These are phyloP conservation scores for Gaultheria prostrata DNA, from an alignment of 148 eudicot species.

Conservation along the genomic window DNA sequence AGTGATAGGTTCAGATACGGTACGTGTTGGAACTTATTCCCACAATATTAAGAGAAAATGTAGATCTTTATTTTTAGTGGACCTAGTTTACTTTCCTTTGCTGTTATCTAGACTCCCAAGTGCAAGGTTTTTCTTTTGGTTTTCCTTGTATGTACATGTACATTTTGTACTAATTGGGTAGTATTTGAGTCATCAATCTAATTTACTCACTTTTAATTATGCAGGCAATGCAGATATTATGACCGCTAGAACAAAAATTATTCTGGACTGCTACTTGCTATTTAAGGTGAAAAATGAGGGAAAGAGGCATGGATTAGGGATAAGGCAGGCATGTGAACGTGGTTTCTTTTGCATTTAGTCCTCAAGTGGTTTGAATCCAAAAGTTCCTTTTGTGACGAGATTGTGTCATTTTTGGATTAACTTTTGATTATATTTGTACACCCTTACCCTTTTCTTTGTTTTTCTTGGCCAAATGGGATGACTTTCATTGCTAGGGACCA, in stretches of 20 bases:
- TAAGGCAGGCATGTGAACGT: neutral
- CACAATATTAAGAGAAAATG: neutral
- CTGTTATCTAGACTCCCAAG: neutral
- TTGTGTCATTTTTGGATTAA: neutral
- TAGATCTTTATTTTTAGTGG: neutral
- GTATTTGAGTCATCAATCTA: neutral
- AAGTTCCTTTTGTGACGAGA: neutral
- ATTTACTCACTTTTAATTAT: neutral
- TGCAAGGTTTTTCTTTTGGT: neutral
- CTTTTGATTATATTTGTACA: neutral
- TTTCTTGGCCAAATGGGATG: neutral
- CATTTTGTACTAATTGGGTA: neutral
- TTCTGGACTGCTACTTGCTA: neutral
- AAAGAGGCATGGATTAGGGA: neutral
- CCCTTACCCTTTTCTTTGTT: neutral
- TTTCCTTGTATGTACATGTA: neutral
- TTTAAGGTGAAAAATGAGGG: neutral
- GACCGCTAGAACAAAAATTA: neutral
- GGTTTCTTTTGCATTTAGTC: neutral
- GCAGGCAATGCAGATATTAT: slow-evolving; percentile 8
- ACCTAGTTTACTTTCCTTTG: neutral
- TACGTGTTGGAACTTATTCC: neutral
- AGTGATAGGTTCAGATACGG: neutral
- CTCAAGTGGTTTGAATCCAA: neutral
- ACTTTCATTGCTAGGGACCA: neutral